Conservation (phyloP, 2,329 filamentous ascomycete genomes). For the Aspergillus aculeatinus region DNA sequence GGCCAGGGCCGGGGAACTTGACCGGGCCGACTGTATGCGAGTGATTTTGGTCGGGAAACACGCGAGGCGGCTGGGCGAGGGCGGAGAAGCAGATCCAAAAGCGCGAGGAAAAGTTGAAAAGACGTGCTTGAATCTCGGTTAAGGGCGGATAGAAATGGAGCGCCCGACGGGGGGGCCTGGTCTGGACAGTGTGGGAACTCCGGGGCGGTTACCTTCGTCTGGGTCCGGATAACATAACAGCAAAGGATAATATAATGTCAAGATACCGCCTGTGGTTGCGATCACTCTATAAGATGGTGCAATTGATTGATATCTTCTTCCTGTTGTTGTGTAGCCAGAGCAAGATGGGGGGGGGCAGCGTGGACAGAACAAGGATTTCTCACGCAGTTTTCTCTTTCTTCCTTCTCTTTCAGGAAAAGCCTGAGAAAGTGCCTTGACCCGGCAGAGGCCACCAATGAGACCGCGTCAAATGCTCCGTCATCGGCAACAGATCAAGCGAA, state of each 20-base stretch:
- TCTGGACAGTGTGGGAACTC: neutral
- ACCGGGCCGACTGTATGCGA: slow-evolving; percentile 5
- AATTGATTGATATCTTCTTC: neutral
- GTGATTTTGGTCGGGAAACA: neutral
- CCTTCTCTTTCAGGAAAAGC: neutral
- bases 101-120: neutral
- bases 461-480: neutral
- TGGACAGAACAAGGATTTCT: too few species aligned
- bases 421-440: neutral
- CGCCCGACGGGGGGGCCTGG: neutral
- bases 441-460: neutral
- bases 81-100: neutral
- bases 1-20: neutral
- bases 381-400: neutral
- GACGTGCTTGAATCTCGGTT: neutral
- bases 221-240: neutral
- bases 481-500: neutral
- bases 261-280: neutral
- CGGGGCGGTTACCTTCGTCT: slow-evolving; percentile 3
- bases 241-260: neutral
- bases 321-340: neutral
- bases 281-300: neutral
- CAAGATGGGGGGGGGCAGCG: neutral
- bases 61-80: neutral
- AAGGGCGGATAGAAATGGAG: slow-evolving; percentile 4